Evolutionary conservation across 2,329 filamentous ascomycete genomes (phyloP).

Genomic region (Fusarium sp.): DNA sequence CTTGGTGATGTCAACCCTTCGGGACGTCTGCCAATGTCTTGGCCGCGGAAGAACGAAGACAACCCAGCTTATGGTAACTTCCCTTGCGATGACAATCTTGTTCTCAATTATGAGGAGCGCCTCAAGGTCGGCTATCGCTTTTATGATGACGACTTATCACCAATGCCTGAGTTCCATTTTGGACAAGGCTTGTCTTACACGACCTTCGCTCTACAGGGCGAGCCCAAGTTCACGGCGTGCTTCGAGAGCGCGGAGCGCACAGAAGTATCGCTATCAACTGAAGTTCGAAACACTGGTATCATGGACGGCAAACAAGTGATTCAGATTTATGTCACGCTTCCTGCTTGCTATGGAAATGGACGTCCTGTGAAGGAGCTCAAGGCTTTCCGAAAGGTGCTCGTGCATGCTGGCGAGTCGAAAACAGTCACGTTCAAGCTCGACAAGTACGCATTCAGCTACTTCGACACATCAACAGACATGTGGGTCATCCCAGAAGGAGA

Average conservation of each 20-base stretch:
- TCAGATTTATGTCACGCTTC: background rate
- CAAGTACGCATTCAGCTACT: slow-evolving; percentile 19
- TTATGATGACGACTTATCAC: background rate
- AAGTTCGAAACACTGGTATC: background rate
- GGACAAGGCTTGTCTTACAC: slow-evolving; percentile 11
- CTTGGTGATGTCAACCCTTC: background rate
- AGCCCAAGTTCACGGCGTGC: fast-evolving
- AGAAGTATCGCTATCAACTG: background rate
- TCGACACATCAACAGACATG: background rate
- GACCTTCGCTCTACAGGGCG: background rate
- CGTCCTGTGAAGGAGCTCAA: slow-evolving; percentile 7
- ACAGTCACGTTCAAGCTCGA: background rate
- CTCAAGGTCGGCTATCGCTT: slow-evolving; percentile 12
- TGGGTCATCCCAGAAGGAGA: slow-evolving; percentile 2
- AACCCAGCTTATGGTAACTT: slow-evolving; percentile 7
- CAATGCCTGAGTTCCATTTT: slow-evolving; percentile 4
- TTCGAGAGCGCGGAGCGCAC: fast-evolving
- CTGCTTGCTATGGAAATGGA: background rate
- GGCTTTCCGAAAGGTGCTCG: background rate
- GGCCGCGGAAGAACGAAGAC: slow-evolving; percentile 4
- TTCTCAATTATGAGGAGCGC: background rate
- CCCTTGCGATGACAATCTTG: background rate
- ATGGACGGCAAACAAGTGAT: slow-evolving; percentile 1
- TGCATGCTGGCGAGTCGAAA: fast-evolving
- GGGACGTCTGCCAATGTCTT: background rate